Evolutionary conservation across 345 rosid genomes (phyloP).

Genomic region (Stellera chamaejasme): DNA sequence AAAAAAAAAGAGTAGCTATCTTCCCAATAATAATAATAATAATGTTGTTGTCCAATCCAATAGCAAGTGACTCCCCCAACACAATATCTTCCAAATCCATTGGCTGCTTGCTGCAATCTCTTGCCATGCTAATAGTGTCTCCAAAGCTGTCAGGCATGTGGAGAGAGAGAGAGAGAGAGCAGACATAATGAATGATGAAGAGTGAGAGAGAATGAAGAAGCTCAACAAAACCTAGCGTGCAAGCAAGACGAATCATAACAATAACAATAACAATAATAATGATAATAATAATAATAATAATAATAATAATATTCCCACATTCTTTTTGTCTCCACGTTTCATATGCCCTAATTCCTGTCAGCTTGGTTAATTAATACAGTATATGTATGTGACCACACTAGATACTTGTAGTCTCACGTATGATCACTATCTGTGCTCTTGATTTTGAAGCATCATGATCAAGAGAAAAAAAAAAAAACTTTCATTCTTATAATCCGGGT

Average conservation of each 20-base stretch:
- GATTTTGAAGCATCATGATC: too few species aligned
- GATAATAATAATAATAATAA: constrained; percentile 15
- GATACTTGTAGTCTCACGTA: too few species aligned
- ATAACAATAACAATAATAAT: too few species aligned
- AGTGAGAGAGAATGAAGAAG: constrained; percentile 9
- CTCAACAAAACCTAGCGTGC: constrained; percentile 36
- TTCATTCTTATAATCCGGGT: too few species aligned
- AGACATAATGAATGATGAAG: constrained; percentile 6
- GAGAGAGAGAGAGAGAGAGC: constrained; percentile 16
- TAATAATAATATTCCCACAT: constrained; percentile 11
- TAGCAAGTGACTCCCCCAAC: constrained; percentile 7
- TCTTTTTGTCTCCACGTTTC: constrained; percentile 23
- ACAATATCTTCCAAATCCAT: constrained; percentile 10
- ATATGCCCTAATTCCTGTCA: too few species aligned
- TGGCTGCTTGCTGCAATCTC: constrained; percentile 19
- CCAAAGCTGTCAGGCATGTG: constrained; percentile 42
- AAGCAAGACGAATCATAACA: constrained; percentile 27
- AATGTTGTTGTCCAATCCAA: constrained; percentile 13
- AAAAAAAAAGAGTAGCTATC: too few species aligned
- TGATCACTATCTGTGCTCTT: too few species aligned
- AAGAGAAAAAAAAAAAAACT: too few species aligned
- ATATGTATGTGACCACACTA: too few species aligned
- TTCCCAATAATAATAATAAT: neutral
- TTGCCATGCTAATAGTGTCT: constrained; percentile 10
- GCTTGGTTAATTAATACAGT: too few species aligned